Evolutionary conservation across 2,329 filamentous ascomycete species (phyloP), one percentile per base, ranked within the genome.

Genomic region (Alternaria burnsii): DNA sequence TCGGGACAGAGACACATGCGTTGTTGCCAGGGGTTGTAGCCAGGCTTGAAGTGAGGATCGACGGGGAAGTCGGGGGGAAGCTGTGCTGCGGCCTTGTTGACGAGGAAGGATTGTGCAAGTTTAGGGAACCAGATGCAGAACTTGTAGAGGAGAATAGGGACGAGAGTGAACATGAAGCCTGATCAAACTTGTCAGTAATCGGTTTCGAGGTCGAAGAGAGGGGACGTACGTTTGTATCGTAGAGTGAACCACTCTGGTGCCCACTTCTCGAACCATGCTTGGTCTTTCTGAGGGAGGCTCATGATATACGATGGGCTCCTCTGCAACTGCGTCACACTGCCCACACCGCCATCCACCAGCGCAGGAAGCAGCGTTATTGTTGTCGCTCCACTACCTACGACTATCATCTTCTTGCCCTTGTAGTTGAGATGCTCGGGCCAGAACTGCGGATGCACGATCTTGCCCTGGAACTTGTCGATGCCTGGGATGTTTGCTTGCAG

Each of bases 381-480:
- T 0, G 93, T 96, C 3, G 92, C 92, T 8, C 93, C 93, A 16
- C 87, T 90, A 16, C 92, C 92, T 63, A 95, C 87, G 59, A 94
- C 83, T 43, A 92, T 85, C 22, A 94, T 82, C 44, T 86, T 86
- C 77, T 93, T 92, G 74, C 83, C 82, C 6, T 82, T 78, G 73
- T 90, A 90, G 69, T 91, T 85, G 40, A 91, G 79, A 48, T 88
- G 83, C 57, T 89, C 81, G 0, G 90, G 90, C 91, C 91, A 94
- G 78, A 91, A 92, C 68, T 93, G 90, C 1, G 91, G 90, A 63
- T 92, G 90, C 2, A 91, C 81, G 14, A 87, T 79, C 40, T 82
- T 75, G 32, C 90, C 90, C 56, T 84, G 75, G 80, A 93, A 94
- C 18, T 82, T 82, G 1, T 89, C 82, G 11, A 94, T 81, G 0